Conservation (phyloP, 1,284 basidiomycete species). For the Singerocomus rubriflavus region DNA sequence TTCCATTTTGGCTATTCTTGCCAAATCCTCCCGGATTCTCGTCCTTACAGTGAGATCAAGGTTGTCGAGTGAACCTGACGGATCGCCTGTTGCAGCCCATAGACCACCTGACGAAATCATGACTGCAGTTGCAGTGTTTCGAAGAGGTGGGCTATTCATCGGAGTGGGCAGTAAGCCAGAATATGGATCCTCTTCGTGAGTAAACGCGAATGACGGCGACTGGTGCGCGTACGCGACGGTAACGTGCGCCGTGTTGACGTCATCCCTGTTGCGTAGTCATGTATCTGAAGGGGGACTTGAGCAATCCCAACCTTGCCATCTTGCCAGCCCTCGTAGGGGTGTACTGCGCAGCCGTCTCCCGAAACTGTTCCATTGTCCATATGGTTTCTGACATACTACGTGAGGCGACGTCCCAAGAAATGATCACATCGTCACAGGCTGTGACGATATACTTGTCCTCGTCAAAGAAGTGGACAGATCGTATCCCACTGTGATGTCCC, state of each 20-base stretch:
- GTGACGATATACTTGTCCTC: slow-evolving; percentile 13
- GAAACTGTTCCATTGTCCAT: slow-evolving; percentile 5
- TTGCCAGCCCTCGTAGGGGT: slow-evolving; percentile 11
- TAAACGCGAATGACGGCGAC: slow-evolving; percentile 10
- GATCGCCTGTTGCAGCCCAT: slow-evolving; percentile 10
- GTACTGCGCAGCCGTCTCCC: background rate
- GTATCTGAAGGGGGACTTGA: background rate
- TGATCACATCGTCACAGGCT: slow-evolving; percentile 8
- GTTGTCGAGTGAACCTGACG: slow-evolving; percentile 12
- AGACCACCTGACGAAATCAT: slow-evolving; percentile 20
- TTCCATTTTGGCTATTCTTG: background rate
- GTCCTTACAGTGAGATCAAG: slow-evolving; percentile 7
- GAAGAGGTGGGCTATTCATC: background rate
- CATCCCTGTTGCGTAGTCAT: background rate
- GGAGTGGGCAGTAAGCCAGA: slow-evolving; percentile 1
- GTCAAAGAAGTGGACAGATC: slow-evolving; percentile 15
- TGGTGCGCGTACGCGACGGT: slow-evolving; percentile 1
- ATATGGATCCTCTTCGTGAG: background rate
- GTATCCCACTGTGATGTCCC: slow-evolving; percentile 15
- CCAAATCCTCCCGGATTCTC: slow-evolving; percentile 7
- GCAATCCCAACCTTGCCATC: slow-evolving; percentile 10
- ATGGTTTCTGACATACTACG: slow-evolving; percentile 2
- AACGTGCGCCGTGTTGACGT: background rate
- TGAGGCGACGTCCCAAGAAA: slow-evolving; percentile 15
- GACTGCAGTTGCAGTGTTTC: background rate